Base-by-base conservation (phyloP, 148 eudicot genomes). In the Camellia granthamiana region DNA sequence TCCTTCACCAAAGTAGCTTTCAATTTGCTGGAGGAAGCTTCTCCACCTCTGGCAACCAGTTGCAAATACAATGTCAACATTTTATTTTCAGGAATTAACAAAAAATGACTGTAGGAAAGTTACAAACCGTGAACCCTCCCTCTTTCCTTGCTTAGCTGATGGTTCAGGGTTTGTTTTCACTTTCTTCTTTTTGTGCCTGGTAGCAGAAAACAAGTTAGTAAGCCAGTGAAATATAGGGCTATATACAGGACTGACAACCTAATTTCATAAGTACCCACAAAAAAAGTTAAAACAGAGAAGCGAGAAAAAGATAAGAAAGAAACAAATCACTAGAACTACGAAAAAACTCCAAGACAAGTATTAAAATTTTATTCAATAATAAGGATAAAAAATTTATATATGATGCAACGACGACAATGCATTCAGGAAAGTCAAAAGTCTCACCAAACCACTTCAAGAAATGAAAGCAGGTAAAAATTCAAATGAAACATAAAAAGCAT, bases 151-250 rank as follows among this genome's bases (percentile, higher is more conserved):
- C 78, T 90, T 87, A 7, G 71, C 77, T 64, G 84, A 79, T 5
- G 68, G 43, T 59, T 79, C 86, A n/a, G 87, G 16, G 79, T 59
- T 80, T 19, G 82, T 80, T 81, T 88, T 89, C 10, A 85, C 86
- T 84, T 90, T 94, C 84, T 89, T 90, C 77, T 74, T 89, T 75
- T 74, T 87, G 21, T 81, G 88, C 85, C 92, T 93, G 81, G 74
- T 61, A n/a, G 10, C 75, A 80, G 16, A 30, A 61, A 68, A 59
- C 60, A 6, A 38, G 49, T 65, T 62, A n/a, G 77, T 58, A n/a
- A 75, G 12, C 30, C 66, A 43, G 30, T 23, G 43, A 47, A 47
- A 7, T 64, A 54, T 42, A 51, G 49, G 21, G 54, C 68, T n/a
- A 47, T 41, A 74, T 60, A 44, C 13, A 63, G 59, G 6, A 79